Evolutionary conservation across 495 filamentous ascomycete species (phyloP).

Genomic region (Sporormia fimetaria): DNA sequence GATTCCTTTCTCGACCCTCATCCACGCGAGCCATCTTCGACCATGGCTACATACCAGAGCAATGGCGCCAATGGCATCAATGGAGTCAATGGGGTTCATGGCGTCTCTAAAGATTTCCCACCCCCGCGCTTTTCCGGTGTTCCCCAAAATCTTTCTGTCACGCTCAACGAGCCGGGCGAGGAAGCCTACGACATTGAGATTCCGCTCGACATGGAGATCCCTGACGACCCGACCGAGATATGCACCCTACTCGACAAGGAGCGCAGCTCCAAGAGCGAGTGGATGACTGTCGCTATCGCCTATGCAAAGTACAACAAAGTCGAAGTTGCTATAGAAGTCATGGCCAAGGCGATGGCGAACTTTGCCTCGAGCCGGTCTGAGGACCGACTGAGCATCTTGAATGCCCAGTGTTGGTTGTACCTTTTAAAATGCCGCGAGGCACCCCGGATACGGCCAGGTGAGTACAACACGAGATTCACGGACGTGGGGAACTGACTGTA

Average conservation of each 20-base stretch:
- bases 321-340: constrained; percentile 88
- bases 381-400: constrained; percentile 75
- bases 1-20: too few relatives aligned
- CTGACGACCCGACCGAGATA: constrained; percentile 90
- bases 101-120: constrained; percentile 27
- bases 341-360: constrained; percentile 68
- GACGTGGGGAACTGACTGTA: constrained; percentile 6
- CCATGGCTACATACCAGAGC: constrained; percentile 45
- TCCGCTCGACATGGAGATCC: constrained; percentile 72
- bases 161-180: constrained; percentile 46
- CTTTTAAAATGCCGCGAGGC: constrained; percentile 85
- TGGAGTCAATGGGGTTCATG: too few relatives aligned
- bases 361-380: constrained; percentile 59
- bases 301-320: constrained; percentile 91
- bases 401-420: constrained; percentile 83
- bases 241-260: constrained; percentile 91
- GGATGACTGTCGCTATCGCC: constrained; percentile 93
- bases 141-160: constrained; percentile 16
- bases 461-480: constrained; percentile 28
- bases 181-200: constrained; percentile 84
- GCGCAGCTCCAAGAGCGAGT: constrained; percentile 71
- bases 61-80: constrained; percentile 49
- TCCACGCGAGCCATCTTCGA: too few relatives aligned
- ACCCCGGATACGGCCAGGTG: constrained; percentile 45
- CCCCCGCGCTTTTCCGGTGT: constrained; percentile 52